Base-by-base conservation (phyloP, 768 basidiomycete genomes). In the Xerocomus spinulosus region DNA sequence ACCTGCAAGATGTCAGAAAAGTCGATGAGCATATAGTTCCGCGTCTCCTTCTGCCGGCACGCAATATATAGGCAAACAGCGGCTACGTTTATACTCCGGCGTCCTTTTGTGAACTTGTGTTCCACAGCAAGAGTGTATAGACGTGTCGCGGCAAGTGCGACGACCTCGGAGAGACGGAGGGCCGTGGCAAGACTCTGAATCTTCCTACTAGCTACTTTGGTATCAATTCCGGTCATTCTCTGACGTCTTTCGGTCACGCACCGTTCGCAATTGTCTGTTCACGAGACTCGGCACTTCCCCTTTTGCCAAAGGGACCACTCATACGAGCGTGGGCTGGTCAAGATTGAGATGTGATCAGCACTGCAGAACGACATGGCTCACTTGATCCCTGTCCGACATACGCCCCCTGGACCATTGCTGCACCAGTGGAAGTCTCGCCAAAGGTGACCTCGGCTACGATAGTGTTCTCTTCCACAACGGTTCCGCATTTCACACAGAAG, bases 11-110 rank as follows among this genome's bases (percentile, higher is more conserved):
- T 74, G 63, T 98, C 95, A n/a, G 92, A 92, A 59, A 99, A 98
- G 70, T 99, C 96, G 53, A 99, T 98, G 21, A 99, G 81, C 96
- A 98, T 98, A 66, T 94, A 90, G 48, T 85, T 91, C 44, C 86
- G 72, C 0, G 90, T 92, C 68, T 95, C 90, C 59, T 87, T 88
- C 68, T 93, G 85, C 50, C 95, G 70, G 63, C 93, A 95, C 3
- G 93, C 91, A 35, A 95, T 82, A 62, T 99, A 98, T 38, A 98
- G 77, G 64, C 96, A 99, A 34, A 94, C 89, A 3, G 94, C 96
- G 29, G 95, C 88, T 52, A 99, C 92, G 58, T 96, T 92, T 61
- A 91, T 73, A 57, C 90, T 90, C 60, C 87, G 85, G 23, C 96
- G 79, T 9, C 96, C 96, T 66, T 94, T 92, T 4, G 82, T 95